Evolutionary conservation across 1,284 basidiomycete genomes (phyloP), one percentile per base, ranked within the genome.

Genomic region (Fomitopsis palustris): DNA sequence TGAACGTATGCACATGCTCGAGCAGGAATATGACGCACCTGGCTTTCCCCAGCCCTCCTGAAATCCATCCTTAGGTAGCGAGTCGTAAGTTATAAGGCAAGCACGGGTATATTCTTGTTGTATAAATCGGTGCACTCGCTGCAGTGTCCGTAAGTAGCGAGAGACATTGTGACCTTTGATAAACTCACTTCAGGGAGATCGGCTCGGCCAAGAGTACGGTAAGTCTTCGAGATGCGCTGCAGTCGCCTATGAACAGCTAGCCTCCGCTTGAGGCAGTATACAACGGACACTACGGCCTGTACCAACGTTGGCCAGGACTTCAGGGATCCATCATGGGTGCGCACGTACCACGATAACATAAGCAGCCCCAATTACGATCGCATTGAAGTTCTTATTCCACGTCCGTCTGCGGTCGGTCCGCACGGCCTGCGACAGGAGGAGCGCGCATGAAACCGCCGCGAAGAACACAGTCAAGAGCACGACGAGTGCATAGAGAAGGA

Each of bases 1-100:
- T 35, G 45, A 59, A 23, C 37, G 55, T 29, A 21, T 29, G 49
- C 3, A 10, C 5, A 33, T n/a, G 21, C 53, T n/a, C 35, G 14
- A 35, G 19, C 29, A 25, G 21, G 35, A 23, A 6, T 33, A 10
- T 21, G 49, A 72, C 81, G 58, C 63, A 86, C 89, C 88, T 60
- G 87, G 91, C 64, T 79, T 75, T 17, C 92, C 92, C 92, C 92
- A 95, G 14, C 93, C 93, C 61, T 88, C 84, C 65, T 92, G 92
- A 61, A 77, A 75, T 1, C 81, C 83, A 49, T 85, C 83, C 65
- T 84, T 87, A 12, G 93, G 92, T 62, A 88, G 81, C 14, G 88
- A 87, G 67, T 92, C 85, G 71, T 90, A 85, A 16, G 88, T 81
- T 61, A 94, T 83, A 45, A 93, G 77, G 65, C 90, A 90, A 25